Evolutionary conservation across 331 rosid genomes (phyloP).

Genomic region (Quercus lobata): DNA sequence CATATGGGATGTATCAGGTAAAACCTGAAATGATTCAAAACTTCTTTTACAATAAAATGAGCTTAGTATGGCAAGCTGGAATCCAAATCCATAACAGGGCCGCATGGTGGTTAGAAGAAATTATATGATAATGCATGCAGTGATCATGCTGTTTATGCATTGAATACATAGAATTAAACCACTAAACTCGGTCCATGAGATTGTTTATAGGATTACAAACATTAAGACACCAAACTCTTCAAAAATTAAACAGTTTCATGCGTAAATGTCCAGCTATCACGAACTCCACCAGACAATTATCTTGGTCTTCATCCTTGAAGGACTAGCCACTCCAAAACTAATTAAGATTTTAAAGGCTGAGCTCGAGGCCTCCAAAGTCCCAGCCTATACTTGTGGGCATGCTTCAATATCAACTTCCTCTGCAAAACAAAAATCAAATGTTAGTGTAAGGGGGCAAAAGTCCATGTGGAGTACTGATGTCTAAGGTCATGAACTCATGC

Average conservation of each 20-base stretch:
- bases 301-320: neutral
- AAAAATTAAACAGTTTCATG: constrained; percentile 11
- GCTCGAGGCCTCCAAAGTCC: constrained; percentile 95
- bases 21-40: neutral
- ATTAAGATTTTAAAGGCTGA: constrained; percentile 42
- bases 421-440: constrained; percentile 32
- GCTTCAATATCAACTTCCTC: constrained; percentile 87
- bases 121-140: neutral
- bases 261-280: constrained; percentile 7
- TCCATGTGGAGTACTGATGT: neutral
- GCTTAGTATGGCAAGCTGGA: neutral
- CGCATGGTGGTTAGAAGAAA: too few species aligned
- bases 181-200: constrained; percentile 5
- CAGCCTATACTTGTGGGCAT: constrained; percentile 78
- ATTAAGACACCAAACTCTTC: neutral
- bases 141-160: neutral
- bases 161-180: neutral
- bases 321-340: constrained; percentile 14
- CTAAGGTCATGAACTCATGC: constrained; percentile 1
- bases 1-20: neutral
- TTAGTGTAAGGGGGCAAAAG: constrained; percentile 6
- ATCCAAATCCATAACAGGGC: neutral
- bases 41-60: neutral
- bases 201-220: constrained; percentile 1
- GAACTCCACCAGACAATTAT: neutral